Percentiles rank a stretch among this genome's conserved stretches.
Evolutionary conservation across 331 rosid genomes (phyloP).

Genomic region (Malus hybrid): DNA sequence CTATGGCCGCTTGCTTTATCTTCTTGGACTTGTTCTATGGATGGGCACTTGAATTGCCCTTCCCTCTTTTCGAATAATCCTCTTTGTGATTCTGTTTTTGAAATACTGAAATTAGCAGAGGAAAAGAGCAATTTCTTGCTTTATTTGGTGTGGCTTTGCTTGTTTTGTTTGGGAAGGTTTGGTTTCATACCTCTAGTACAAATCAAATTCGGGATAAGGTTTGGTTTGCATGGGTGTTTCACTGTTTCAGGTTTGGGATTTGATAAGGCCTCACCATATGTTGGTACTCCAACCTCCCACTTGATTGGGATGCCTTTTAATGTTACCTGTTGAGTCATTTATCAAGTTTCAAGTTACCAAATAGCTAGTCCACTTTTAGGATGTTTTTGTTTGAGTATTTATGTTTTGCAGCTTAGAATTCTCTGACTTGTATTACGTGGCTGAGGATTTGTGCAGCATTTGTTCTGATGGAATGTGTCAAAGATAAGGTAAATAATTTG

Average conservation of each 20-base stretch:
- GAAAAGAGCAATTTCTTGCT: neutral
- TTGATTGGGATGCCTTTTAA: neutral
- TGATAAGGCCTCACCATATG: neutral
- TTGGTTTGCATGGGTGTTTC: neutral
- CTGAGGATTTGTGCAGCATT: constrained; percentile 32
- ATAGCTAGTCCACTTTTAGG: neutral
- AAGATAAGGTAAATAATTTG: constrained; percentile 29
- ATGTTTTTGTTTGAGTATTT: neutral
- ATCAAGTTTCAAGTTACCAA: neutral
- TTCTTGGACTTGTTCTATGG: neutral
- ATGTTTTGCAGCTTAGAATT: neutral
- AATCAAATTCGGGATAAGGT: neutral
- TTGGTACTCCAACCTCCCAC: neutral
- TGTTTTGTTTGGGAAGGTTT: neutral
- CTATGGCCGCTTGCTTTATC: neutral
- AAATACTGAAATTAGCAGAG: neutral
- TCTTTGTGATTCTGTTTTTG: neutral
- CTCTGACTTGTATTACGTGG: constrained; percentile 1
- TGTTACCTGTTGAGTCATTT: neutral
- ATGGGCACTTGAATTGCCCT: neutral
- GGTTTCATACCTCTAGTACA: neutral
- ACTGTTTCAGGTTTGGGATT: neutral
- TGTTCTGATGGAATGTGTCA: constrained; percentile 56
- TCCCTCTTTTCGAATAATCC: neutral
- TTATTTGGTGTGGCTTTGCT: neutral